Base-by-base conservation (phyloP, 2,329 filamentous ascomycete species). In the Rhinocladiella mackenziei region DNA sequence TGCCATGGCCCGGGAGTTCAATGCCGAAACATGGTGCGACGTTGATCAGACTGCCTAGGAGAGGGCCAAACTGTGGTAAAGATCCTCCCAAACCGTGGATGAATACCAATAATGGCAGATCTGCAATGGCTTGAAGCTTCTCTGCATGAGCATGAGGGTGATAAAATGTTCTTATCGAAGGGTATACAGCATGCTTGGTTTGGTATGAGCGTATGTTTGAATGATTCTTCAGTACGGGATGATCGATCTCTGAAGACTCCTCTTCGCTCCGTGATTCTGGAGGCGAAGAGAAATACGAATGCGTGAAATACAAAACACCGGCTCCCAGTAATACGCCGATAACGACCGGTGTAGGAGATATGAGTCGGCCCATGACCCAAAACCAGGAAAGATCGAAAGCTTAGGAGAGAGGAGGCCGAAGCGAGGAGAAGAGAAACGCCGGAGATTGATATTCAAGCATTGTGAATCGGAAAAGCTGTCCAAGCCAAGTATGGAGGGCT, bases 71-170 rank as follows among this genome's bases (percentile, higher is more conserved):
- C 60, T 97, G 92, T 8, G 88, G 84, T 17, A 89, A 77, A 1
- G 87, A 94, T 36, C 92, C 92, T n/a, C 91, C 92, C 7, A 97
- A 75, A 1, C 92, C 92, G 60, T 97, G 92, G 45, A 97, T 74
- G 61, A 94, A 95, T 31, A 97, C 89, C 3, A 97, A 70, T 7
- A 98, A 69, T 1, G 92, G 92, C 8, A 96, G 68, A 0, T 86
- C 82, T 0, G 77, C 75, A 1, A 87, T 86, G 50, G 81, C 74
- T 30, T 72, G 76, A 3, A 97, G 74, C 62, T 92, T 86, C 48
- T 82, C 78, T n/a, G 83, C 80, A 60, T 96, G 88, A 14, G 81
- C 77, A 65, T 96, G 92, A 42, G 79, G 78, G 44, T 84, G 79
- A 66, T 84, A 89, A 64, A 97, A 96, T 31, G 89, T 81, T 44